Evolutionary conservation across 2,329 filamentous ascomycete genomes (phyloP), one percentile per base, ranked within the genome.

Genomic region (Rhynchosporium graminicola): DNA sequence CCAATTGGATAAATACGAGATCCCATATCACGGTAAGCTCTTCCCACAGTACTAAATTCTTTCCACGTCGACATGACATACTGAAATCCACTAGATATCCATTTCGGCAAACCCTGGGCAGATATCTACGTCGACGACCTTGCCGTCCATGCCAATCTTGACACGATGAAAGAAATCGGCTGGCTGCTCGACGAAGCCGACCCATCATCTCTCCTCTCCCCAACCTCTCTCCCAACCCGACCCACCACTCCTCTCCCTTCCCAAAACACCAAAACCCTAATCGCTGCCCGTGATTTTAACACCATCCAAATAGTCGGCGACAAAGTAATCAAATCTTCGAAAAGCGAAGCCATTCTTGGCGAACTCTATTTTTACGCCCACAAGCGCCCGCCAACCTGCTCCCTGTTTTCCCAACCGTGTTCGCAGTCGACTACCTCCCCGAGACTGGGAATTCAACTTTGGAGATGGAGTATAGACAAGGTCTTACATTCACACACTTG

Each of bases 341-440:
- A 71, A 64, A 71, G 68, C 4, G 71, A 72, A 38, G 71, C 70
- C 55, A 73, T 74, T 38, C 65, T 74, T 4, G 72, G 73, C 62
- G 73, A 74, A 61, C 61, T 74, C n/a, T 74, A 68, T 59, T 74
- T 74, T 63, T 74, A 74, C 63, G 68, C 71, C 8, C 72, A 74
- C 58, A 68, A n/a, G n/a, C 74, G 67, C 72, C 72, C 8, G 56
- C 62, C 10, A 52, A 65, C 40, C 56, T 74, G 4, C 56, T 63
- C 1, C 50, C 61, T 28, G 62, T 69, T 10, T 61, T 61, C 12
- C 52, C 59, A 3, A 57, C 31, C 8, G 38, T 47, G 3, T 57
- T 38, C 5, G 52, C 52, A 2, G 59, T 61, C 0, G 59, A 61
- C 29, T 61, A 33, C 29, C 33, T 61, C 0, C 51, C 40, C 1